Percentiles rank a stretch among this genome's conserved stretches.
Evolutionary conservation across 495 filamentous ascomycete species (phyloP).

Genomic region (Peziza echinospora): DNA sequence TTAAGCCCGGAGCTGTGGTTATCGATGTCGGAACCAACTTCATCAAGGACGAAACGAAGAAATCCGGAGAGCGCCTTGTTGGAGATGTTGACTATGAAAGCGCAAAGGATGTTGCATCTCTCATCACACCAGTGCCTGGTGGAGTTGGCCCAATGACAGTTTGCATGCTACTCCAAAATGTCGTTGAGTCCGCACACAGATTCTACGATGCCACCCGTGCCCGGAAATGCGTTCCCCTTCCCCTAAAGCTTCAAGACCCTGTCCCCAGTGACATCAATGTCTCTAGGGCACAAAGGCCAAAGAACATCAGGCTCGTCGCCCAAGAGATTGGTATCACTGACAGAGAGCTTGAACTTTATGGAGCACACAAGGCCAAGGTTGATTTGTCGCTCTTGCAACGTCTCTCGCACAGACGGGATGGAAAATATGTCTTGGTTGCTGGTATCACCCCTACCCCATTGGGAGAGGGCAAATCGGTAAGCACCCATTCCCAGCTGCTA

Average conservation of each 20-base stretch:
- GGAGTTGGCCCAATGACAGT: conserved; percentile 98
- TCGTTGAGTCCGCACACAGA: conserved; percentile 56
- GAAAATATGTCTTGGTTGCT: conserved; percentile 73
- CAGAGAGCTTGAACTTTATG: conserved; percentile 82
- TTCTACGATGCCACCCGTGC: conserved; percentile 67
- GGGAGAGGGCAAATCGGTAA: conserved; percentile 73
- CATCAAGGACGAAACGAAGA: conserved; percentile 78
- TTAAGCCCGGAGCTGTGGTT: conserved; percentile 82
- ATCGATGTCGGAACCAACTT: conserved; percentile 98
- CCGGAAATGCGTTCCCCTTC: conserved; percentile 53
- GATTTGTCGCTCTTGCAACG: conserved; percentile 61
- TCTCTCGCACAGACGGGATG: conserved; percentile 66
- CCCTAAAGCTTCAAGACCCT: conserved; percentile 47
- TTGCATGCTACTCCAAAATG: conserved; percentile 88
- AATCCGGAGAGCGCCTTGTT: conserved; percentile 81
- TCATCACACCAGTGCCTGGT: conserved; percentile 89
- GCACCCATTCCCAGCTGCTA: background rate
- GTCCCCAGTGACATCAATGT: conserved; percentile 89
- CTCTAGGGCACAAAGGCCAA: conserved; percentile 72
- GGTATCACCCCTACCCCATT: conserved; percentile 96
- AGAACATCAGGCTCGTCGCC: conserved; percentile 63
- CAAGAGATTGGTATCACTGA: conserved; percentile 67
- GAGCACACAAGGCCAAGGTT: conserved; percentile 85
- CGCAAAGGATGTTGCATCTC: conserved; percentile 68
- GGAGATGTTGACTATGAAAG: conserved; percentile 88